A percentile compares a stretch with the other conserved stretches of the same genome.
These are phyloP conservation scores for Arachis stenosperma DNA, from an alignment of 306 rosid genomes.

Conservation along the genomic window DNA sequence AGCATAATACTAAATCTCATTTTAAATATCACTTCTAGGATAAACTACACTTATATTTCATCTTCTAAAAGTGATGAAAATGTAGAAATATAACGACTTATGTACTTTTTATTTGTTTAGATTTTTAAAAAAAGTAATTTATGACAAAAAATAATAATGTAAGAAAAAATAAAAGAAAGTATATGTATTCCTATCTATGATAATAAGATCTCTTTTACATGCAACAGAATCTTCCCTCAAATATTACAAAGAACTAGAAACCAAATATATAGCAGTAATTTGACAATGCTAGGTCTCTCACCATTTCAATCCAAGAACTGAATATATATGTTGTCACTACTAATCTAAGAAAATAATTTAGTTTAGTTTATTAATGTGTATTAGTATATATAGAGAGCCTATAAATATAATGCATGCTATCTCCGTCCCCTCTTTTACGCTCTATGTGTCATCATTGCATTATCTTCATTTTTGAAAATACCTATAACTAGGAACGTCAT, in stretches of 20 bases:
- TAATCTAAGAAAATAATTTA: slow-evolving; percentile 2
- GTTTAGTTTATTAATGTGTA: neutral
- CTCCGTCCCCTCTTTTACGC: slow-evolving; percentile 33
- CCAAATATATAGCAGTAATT: slow-evolving; percentile 12
- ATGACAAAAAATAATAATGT: no score
- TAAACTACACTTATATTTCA: no score
- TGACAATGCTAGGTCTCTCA: slow-evolving; percentile 13
- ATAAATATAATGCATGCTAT: neutral
- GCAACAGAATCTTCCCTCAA: slow-evolving; percentile 10
- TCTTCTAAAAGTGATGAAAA: no score
- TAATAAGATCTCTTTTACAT: neutral
- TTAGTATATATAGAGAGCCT: slow-evolving; percentile 18
- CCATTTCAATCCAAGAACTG: slow-evolving; percentile 9
- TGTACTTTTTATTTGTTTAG: no score
- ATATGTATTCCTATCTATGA: neutral
- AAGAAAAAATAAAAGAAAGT: no score
- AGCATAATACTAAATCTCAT: no score
- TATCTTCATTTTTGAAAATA: slow-evolving; percentile 17
- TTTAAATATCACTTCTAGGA: no score
- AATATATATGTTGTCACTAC: slow-evolving; percentile 14
- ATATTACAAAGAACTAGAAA: slow-evolving; percentile 17
- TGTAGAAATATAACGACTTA: no score
- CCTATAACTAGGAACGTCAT: neutral
- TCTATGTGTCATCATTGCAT: slow-evolving; percentile 13
- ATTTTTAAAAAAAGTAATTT: no score